These are phyloP conservation scores for Teratosphaeria viscida DNA, from an alignment of 2,329 filamentous ascomycete species.

Conservation along the genomic window DNA sequence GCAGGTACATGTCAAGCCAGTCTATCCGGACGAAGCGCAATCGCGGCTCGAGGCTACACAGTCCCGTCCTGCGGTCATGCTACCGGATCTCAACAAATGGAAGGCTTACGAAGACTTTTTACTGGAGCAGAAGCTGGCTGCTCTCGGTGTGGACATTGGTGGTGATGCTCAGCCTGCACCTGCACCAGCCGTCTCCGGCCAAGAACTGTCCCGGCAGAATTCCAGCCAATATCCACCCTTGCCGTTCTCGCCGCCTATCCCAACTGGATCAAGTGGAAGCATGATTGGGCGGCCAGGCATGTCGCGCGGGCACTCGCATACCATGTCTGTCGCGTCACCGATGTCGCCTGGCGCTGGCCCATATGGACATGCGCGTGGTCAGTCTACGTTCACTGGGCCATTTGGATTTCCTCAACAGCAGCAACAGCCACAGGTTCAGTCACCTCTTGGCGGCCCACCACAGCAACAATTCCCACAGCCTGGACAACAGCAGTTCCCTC, in stretches of 20 bases:
- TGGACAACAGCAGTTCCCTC: constrained; percentile 4
- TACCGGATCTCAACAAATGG: constrained; percentile 64
- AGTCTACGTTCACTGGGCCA: constrained; percentile 59
- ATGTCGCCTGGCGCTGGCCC: constrained; percentile 51
- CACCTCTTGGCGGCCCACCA: background rate
- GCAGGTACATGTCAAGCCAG: constrained; percentile 49
- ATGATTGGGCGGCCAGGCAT: constrained; percentile 31
- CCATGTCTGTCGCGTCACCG: constrained; percentile 59
- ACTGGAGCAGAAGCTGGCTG: constrained; percentile 83
- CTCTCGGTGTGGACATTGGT: constrained; percentile 74
- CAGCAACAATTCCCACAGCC: constrained; percentile 19
- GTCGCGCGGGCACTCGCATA: constrained; percentile 34
- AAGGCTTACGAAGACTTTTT: constrained; percentile 72
- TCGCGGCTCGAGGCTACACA: constrained; percentile 8
- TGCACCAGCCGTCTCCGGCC: constrained; percentile 37
- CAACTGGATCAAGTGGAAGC: constrained; percentile 67
- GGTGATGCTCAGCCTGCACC: constrained; percentile 53
- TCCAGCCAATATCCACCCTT: constrained; percentile 66
- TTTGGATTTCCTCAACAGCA: constrained; percentile 57
- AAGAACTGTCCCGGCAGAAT: constrained; percentile 57
- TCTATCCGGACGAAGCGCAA: constrained; percentile 52
- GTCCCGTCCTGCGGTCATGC: constrained; percentile 50
- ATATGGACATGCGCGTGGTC: constrained; percentile 54
- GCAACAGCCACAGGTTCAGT: constrained; percentile 9
- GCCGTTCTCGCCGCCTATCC: constrained; percentile 74